phyloP scores from a whole-genome alignment of 371 early-diverging fungal genomes.

The Massospora cicadina region DNA sequence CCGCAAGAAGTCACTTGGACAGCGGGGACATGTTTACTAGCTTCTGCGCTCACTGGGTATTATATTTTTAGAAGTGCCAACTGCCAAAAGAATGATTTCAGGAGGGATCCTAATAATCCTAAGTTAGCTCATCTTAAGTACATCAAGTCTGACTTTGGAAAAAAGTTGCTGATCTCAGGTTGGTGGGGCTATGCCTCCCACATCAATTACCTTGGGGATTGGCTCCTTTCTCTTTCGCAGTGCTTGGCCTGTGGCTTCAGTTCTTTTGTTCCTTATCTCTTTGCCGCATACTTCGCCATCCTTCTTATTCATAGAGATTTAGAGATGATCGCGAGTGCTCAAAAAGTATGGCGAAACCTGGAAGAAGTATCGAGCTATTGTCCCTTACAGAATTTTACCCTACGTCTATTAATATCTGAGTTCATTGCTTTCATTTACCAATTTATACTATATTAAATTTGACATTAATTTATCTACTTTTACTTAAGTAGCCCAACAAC shows the following conservation, averaged over 20 bases:
- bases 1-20: conserved; percentile 31
- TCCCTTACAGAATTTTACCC: conserved; percentile 74
- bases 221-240: conserved; percentile 14
- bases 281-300: conserved; percentile 72
- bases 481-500: no score
- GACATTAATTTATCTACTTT: no score
- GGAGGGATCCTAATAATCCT: conserved; percentile 45
- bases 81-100: conserved; percentile 69
- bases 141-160: conserved; percentile 61
- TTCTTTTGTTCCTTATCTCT: conserved; percentile 77
- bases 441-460: no score
- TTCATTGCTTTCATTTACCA: neutral
- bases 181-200: conserved; percentile 90
- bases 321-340: conserved; percentile 79
- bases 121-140: conserved; percentile 49
- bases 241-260: conserved; percentile 31
- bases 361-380: conserved; percentile 68
- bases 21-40: conserved; percentile 25
- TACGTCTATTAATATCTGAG: conserved; percentile 11
- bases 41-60: conserved; percentile 43
- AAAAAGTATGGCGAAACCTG: conserved; percentile 87
- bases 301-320: conserved; percentile 68
- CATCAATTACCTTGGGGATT: conserved; percentile 66
- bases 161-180: conserved; percentile 59
- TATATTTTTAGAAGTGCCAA: conserved; percentile 77